Base-by-base conservation (phyloP, 192 early-diverging fungal species). In the Entomortierella chlamydospora region DNA sequence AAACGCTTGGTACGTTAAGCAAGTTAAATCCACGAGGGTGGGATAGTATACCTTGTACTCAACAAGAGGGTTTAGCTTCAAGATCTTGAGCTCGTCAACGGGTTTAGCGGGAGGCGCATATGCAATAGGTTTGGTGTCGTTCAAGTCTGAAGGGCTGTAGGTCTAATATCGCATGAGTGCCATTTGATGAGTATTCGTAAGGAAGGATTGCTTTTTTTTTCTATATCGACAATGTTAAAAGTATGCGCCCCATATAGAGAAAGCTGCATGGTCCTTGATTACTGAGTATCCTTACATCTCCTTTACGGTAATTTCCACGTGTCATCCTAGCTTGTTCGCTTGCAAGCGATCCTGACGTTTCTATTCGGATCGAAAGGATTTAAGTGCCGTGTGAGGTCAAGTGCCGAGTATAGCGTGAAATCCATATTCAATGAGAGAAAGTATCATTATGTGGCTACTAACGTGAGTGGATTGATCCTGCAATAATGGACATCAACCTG, bases 21-120 rank as follows among this genome's bases (percentile, higher is more conserved):
- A 7, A 37, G 34, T 37, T 37, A 37, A 37, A 37, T n/a, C n/a
- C n/a, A n/a, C n/a, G n/a, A n/a, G n/a, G n/a, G n/a, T n/a, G n/a
- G n/a, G 34, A 54, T 11, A 12, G 11, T 10, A 10, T 70, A 70
- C 76, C 76, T 79, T 79, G 60, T 79, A 79, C 37, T 79, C 76
- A 9, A 61, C 68, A 55, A 79, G 1, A 3, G 76, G 76, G 57
- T 79, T 79, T 33, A 79, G n/a, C 23, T 79, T 79, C 62, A 79
- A 50, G 54, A 79, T 70, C 63, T 79, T 79, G 68, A 79, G 76
- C 68, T 79, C 68, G 37, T 79, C 76, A 26, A 70, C 62, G 17
- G 68, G 76, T 63, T 79, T 79, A 37, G 76, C 41, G 22, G 62
- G 61, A 20, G 68, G 13, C 11, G 34, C 33, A 37, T 66, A 79